A percentile compares a stretch with the other conserved stretches of the same genome.
phyloP scores from a whole-genome alignment of 768 basidiomycete genomes.

The Pholiota molesta region DNA sequence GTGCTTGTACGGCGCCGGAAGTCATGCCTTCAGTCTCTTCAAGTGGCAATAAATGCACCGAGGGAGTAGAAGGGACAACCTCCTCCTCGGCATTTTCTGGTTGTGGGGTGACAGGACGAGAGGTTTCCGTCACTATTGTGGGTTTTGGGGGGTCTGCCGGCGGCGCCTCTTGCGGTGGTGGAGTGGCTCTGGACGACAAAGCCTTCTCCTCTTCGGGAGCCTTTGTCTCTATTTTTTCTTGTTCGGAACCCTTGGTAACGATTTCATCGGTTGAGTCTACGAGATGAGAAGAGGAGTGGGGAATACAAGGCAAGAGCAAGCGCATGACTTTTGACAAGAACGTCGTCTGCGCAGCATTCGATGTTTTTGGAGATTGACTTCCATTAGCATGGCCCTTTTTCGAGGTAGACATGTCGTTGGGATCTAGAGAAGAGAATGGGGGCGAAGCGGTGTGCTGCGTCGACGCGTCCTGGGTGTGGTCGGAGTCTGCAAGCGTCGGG shows the following conservation, averaged over 20 bases:
- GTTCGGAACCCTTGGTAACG: conserved; percentile 25
- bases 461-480: conserved; percentile 30
- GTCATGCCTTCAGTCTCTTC: conserved; percentile 88
- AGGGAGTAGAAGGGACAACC: conserved; percentile 39
- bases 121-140: conserved; percentile 16
- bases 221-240: conserved; percentile 13
- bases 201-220: conserved; percentile 21
- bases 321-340: conserved; percentile 63
- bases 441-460: conserved; percentile 22
- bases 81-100: conserved; percentile 31
- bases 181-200: conserved; percentile 10
- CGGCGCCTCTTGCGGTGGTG: conserved; percentile 12
- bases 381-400: conserved; percentile 20
- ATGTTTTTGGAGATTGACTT: conserved; percentile 13
- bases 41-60: conserved; percentile 44
- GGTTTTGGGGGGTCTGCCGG: conserved; percentile 21
- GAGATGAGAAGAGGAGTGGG: conserved; percentile 47
- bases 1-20: conserved; percentile 90
- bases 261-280: conserved; percentile 34
- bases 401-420: conserved; percentile 16
- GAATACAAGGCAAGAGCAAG: conserved; percentile 67
- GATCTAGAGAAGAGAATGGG: conserved; percentile 10
- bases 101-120: conserved; percentile 23
- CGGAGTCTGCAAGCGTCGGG: conserved; percentile 19
- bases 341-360: conserved; percentile 42